Percentiles rank a stretch among this genome's conserved stretches.
Conservation (phyloP, 2,329 filamentous ascomycete species). For the Diaporthe batatas region DNA sequence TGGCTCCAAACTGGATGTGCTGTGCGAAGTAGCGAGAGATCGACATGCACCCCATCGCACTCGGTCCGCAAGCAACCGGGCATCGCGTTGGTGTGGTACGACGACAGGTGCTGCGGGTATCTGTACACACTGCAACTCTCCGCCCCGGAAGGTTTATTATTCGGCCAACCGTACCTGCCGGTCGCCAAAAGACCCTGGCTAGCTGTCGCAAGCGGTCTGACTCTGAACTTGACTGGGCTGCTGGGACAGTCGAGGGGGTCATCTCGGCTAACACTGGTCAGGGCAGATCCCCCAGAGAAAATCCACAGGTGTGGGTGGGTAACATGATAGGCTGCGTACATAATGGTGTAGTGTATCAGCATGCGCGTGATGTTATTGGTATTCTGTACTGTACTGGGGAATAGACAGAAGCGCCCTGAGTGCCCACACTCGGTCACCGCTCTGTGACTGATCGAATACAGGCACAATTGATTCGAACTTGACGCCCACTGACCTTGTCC, state of each 20-base stretch:
- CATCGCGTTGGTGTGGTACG: not conserved
- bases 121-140: slow-evolving; percentile 24
- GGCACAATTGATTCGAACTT: slow-evolving; percentile 9
- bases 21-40: slow-evolving; percentile 1
- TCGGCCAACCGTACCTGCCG: not conserved
- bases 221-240: slow-evolving; percentile 2
- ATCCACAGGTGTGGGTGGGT: slow-evolving; percentile 39
- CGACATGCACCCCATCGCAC: slow-evolving; percentile 1
- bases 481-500: slow-evolving; percentile 6
- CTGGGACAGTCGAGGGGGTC: slow-evolving; percentile 33
- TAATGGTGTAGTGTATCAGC: slow-evolving; percentile 19
- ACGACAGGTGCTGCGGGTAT: slow-evolving; percentile 8
- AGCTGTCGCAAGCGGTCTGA: slow-evolving; percentile 17
- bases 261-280: slow-evolving; percentile 41
- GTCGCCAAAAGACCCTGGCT: slow-evolving; percentile 8
- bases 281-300: slow-evolving; percentile 42
- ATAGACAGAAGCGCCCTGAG: slow-evolving; percentile 8
- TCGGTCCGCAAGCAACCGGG: slow-evolving; percentile 27
- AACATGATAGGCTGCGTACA: slow-evolving; percentile 10
- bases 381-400: not conserved
- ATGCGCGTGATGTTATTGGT: slow-evolving; percentile 3
- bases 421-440: slow-evolving; percentile 30
- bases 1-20: not conserved
- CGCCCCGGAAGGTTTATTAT: not conserved
- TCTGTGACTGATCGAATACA: slow-evolving; percentile 28